phyloP scores from a whole-genome alignment of 371 early-diverging fungal genomes.

The Mucor piriformis region DNA sequence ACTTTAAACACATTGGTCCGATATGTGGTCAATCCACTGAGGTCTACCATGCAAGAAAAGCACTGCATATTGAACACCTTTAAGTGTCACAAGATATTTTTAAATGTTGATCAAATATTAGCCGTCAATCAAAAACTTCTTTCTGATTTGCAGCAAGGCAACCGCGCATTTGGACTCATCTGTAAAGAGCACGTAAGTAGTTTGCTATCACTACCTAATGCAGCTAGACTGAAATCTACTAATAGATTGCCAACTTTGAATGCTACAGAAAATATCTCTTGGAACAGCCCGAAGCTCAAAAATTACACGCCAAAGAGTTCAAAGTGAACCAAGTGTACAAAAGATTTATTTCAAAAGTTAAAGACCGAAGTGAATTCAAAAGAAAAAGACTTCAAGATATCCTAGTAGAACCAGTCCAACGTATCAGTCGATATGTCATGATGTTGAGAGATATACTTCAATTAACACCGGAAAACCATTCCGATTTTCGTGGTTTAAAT shows the following conservation, averaged over 20 bases:
- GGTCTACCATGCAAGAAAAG: conserved; percentile 22
- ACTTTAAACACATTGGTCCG: conserved; percentile 34
- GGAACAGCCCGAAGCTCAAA: conserved; percentile 39
- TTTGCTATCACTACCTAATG: too few species aligned
- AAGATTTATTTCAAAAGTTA: conserved; percentile 33
- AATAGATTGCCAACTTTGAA: conserved; percentile 42
- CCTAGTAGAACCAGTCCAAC: conserved; percentile 48
- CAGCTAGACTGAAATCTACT: background rate
- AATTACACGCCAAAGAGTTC: conserved; percentile 37
- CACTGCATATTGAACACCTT: conserved; percentile 40
- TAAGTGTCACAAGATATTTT: conserved; percentile 45
- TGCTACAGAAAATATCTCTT: conserved; percentile 51
- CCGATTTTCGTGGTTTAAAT: conserved; percentile 35
- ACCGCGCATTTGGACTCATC: conserved; percentile 36
- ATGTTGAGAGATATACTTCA: conserved; percentile 45
- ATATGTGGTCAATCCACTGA: conserved; percentile 37
- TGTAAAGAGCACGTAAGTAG: conserved; percentile 47
- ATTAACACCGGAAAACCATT: conserved; percentile 38
- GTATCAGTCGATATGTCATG: conserved; percentile 50
- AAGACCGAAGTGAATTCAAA: conserved; percentile 40
- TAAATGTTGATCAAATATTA: conserved; percentile 47
- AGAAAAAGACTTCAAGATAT: conserved; percentile 38
- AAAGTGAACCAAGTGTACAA: conserved; percentile 40
- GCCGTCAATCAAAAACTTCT: conserved; percentile 37
- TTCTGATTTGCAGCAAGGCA: conserved; percentile 23